Base-by-base conservation (phyloP, 306 rosid species). In the Dalbergia cochinchinensis region DNA sequence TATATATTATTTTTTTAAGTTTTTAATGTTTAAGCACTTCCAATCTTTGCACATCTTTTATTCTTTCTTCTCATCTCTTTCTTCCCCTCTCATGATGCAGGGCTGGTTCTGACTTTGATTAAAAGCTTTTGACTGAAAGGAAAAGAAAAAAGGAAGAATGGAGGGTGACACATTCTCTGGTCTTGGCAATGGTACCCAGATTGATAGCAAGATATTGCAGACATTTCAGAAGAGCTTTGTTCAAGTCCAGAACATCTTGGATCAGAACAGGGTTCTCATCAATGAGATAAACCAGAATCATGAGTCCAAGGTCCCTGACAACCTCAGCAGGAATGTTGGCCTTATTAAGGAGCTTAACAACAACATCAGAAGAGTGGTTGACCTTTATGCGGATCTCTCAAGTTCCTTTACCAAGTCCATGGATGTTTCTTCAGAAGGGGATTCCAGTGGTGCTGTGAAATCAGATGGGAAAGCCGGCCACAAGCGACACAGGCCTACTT, bases 211-310 rank as follows among this genome's bases (percentile, higher is more conserved):
- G 84, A 62, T 95, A 16, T 69, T 91, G 65, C 98, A 90, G 85
- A 89, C 94, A 78, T 93, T 95, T 74, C 88, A 95, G 86, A 90
- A 88, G 83, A 95, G 80, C 86, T 95, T 93, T 80, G 94, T 74
- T 71, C 96, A 95, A 93, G 99, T 95, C 9, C 99, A 95, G 78
- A 76, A 88, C 73, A 91, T 95, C 59, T 80, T 95, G 87, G 99
- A 95, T 86, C 97, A 95, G 82, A 95, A 95, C 82, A 86, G 95
- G 89, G 60, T 95, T 55, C 94, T 95, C 47, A 95, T 95, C 85
- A 95, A 87, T 58, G 94, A 95, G 90, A 95, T 95, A 84, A 95
- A 95, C 90, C 98, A 95, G 80, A 95, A 95, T 79, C 99, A 95
- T 4, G 99, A 95, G 81, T 95, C 99, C 20, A 95, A 90, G 80